Conservation (phyloP, 176 grass and related monocot genomes). For the Secale cereale region DNA sequence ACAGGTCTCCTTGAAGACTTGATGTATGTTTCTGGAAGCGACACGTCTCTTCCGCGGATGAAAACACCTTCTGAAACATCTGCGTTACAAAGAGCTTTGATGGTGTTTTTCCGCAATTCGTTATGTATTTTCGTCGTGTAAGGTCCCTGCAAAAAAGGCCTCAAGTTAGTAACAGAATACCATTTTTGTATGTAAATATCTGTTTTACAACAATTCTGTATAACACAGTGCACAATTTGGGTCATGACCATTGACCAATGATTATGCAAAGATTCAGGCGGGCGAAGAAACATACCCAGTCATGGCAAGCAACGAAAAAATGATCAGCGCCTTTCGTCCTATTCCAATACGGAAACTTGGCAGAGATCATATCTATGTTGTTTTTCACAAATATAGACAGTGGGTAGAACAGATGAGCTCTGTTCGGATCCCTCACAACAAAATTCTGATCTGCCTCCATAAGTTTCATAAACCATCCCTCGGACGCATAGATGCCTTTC, state of each 20-base stretch:
- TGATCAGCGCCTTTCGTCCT: conserved; percentile 80
- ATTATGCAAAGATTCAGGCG: too few species aligned
- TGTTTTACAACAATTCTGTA: too few species aligned
- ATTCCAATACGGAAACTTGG: conserved; percentile 87
- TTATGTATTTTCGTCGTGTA: conserved; percentile 71
- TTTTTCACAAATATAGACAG: conserved; percentile 71
- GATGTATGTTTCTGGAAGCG: conserved; percentile 15
- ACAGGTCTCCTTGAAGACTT: conserved; percentile 70
- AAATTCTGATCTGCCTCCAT: conserved; percentile 72
- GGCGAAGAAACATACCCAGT: conserved; percentile 76
- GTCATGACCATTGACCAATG: too few species aligned
- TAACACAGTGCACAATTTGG: too few species aligned
- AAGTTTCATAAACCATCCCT: conserved; percentile 97
- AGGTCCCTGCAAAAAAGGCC: conserved; percentile 16
- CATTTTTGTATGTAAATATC: too few species aligned
- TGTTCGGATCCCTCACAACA: conserved; percentile 58
- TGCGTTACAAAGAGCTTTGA: conserved; percentile 87
- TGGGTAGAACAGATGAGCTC: conserved; percentile 79
- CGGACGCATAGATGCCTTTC: conserved; percentile 91
- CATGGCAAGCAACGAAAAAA: conserved; percentile 93
- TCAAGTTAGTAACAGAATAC: neutral
- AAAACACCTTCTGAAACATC: conserved; percentile 79
- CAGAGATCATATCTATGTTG: conserved; percentile 72
- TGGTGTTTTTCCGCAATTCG: conserved; percentile 69
- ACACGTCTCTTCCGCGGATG: conserved; percentile 73